A percentile compares a stretch with the other conserved stretches of the same genome.
phyloP scores from a whole-genome alignment of 2,329 filamentous ascomycete genomes.

The Iodosphaeria phyllophila region DNA sequence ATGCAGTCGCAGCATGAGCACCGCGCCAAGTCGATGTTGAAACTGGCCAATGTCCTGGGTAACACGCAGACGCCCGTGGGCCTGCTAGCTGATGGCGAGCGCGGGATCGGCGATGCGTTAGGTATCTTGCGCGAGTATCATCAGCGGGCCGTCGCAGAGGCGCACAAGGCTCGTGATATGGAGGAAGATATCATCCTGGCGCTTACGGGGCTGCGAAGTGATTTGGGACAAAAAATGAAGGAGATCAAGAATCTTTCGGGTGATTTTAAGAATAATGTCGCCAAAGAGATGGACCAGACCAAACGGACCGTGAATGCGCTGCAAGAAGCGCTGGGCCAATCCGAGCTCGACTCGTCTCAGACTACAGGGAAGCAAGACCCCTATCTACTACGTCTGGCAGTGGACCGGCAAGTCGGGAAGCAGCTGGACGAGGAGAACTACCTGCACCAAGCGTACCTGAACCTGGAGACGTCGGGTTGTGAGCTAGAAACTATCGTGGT shows the following conservation, averaged over 20 bases:
- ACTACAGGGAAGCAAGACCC: constrained; percentile 81
- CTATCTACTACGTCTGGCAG: constrained; percentile 67
- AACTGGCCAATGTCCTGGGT: constrained; percentile 69
- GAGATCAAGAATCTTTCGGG: constrained; percentile 88
- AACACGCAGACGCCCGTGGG: constrained; percentile 57
- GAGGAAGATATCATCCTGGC: constrained; percentile 83
- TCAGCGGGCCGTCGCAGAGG: constrained; percentile 59
- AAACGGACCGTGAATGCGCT: constrained; percentile 60
- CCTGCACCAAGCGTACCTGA: constrained; percentile 85
- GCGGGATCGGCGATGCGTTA: constrained; percentile 79
- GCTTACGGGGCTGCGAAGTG: constrained; percentile 66
- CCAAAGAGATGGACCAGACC: constrained; percentile 82
- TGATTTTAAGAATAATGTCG: constrained; percentile 93
- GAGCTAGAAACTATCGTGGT: constrained; percentile 95
- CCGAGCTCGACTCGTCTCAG: constrained; percentile 56
- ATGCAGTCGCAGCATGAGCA: constrained; percentile 79
- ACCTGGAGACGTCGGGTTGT: constrained; percentile 81
- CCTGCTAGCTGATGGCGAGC: constrained; percentile 60
- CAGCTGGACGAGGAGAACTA: constrained; percentile 98
- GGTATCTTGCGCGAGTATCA: constrained; percentile 69
- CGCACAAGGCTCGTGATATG: constrained; percentile 77
- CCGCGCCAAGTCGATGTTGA: constrained; percentile 62
- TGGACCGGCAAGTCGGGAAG: constrained; percentile 78
- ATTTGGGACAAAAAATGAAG: constrained; percentile 91
- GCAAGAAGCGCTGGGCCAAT: constrained; percentile 65